Evolutionary conservation across 73 alveolate genomes (phyloP), one percentile per base, ranked within the genome.

Genomic region (Paramecium biaurelia): DNA sequence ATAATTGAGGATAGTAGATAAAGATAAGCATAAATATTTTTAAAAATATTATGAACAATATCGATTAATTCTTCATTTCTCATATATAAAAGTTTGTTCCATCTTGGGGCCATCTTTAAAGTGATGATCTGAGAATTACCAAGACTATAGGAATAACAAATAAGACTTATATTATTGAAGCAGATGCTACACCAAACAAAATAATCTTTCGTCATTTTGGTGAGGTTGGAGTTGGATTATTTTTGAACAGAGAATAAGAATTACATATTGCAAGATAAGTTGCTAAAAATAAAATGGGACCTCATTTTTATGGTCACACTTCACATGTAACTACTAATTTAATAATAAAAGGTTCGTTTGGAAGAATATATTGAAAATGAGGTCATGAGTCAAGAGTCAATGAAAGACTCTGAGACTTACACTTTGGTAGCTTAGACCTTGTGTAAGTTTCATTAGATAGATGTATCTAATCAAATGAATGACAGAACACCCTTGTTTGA

Each of bases 191-290:
- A n/a, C 94, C 92, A 32, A 89, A 23, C 49, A 82, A 53, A 49
- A 82, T 89, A 26, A 70, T 89, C 53, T 89, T 89, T 89, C 67
- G 94, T 70, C 92, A 70, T 58, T 89, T 70, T 89, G 94, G 94
- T 42, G 84, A 89, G 37, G 74, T 85, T 14, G 85, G 94, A 21
- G 92, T 57, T 58, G 94, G 94, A 35, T 49, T 82, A 14, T 89
- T 89, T 82, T 45, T 89, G 35, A 72, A 89, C 74, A 76, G 94
- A 70, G 74, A 89, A 32, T 76, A 89, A 23, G 94, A 89, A 49
- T 35, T 82, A 7, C 32, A 58, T 2, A 82, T 89, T 28, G 53
- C 53, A 30, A n/a, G 30, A 89, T 21, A 84, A 12, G 92, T 89
- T 9, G 94, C 94, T 35, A 58, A 72, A 14, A 45, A 34, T 23